Evolutionary conservation across 23 red algal genomes (phyloP).

Genomic region (Gracilaria vermiculophylla): DNA sequence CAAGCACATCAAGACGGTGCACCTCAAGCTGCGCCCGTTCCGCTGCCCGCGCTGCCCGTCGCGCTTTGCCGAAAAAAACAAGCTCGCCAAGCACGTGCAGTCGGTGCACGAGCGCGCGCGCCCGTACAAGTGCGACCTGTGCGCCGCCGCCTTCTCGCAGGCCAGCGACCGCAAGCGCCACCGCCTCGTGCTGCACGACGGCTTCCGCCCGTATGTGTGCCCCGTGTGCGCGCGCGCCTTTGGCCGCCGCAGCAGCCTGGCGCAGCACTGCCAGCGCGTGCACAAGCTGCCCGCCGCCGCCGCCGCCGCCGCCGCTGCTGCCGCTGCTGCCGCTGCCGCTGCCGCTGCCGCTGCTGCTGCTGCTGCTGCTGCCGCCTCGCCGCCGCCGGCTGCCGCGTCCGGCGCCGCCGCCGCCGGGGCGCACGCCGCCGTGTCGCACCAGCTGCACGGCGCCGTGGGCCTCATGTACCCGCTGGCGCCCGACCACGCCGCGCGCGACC

Average conservation of each 20-base stretch:
- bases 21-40: constrained; percentile 74
- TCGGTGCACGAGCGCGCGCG: constrained; percentile 57
- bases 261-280: constrained; percentile 62
- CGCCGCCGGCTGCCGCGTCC: no score
- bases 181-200: constrained; percentile 39
- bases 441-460: no score
- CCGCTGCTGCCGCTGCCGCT: not conserved
- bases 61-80: constrained; percentile 64
- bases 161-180: constrained; percentile 63
- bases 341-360: not conserved
- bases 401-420: no score
- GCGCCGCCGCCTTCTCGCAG: constrained; percentile 54
- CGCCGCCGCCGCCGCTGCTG: not conserved
- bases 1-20: constrained; percentile 67
- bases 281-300: constrained; percentile 10
- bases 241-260: constrained; percentile 42
- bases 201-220: constrained; percentile 54
- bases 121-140: constrained; percentile 58
- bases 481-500: no score
- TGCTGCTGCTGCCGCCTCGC: no score
- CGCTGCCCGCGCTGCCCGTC: constrained; percentile 28
- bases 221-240: constrained; percentile 48
- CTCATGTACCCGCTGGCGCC: no score
- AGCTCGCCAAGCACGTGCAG: constrained; percentile 67
- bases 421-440: not conserved